Conservation (phyloP, 2,329 filamentous ascomycete species). For the Colletotrichum melonis region DNA sequence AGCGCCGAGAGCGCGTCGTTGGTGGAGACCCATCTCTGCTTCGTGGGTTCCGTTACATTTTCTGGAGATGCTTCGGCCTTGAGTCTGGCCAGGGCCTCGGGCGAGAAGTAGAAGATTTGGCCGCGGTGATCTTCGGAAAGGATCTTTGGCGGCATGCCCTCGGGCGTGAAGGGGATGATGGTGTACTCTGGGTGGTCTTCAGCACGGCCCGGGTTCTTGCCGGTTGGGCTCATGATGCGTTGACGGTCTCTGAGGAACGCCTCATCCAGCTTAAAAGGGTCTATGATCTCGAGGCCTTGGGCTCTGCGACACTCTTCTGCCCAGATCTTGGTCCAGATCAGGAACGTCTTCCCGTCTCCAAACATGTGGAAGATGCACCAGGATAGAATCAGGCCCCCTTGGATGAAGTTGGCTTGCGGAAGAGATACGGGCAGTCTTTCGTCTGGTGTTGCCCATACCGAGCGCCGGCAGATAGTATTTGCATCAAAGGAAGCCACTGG, state of each 20-base stretch:
- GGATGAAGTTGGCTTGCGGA: constrained; percentile 46
- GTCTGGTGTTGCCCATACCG: constrained; percentile 40
- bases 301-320: constrained; percentile 48
- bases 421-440: constrained; percentile 35
- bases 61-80: constrained; percentile 46
- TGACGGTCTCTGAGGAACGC: constrained; percentile 45
- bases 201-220: constrained; percentile 40
- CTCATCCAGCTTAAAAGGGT: constrained; percentile 41
- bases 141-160: constrained; percentile 45
- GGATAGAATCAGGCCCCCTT: constrained; percentile 43
- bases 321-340: constrained; percentile 46
- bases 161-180: constrained; percentile 43
- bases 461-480: constrained; percentile 41
- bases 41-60: constrained; percentile 39
- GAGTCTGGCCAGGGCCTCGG: constrained; percentile 41
- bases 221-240: constrained; percentile 42
- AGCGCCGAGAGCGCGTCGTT: constrained; percentile 34
- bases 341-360: constrained; percentile 47
- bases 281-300: constrained; percentile 40
- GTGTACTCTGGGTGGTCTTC: constrained; percentile 47
- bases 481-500: constrained; percentile 40
- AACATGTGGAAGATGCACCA: constrained; percentile 46
- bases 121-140: constrained; percentile 43
- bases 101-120: constrained; percentile 47
- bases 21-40: constrained; percentile 43